phyloP scores from a whole-genome alignment of 2,329 filamentous ascomycete species.

The Epichloe hybrida region DNA sequence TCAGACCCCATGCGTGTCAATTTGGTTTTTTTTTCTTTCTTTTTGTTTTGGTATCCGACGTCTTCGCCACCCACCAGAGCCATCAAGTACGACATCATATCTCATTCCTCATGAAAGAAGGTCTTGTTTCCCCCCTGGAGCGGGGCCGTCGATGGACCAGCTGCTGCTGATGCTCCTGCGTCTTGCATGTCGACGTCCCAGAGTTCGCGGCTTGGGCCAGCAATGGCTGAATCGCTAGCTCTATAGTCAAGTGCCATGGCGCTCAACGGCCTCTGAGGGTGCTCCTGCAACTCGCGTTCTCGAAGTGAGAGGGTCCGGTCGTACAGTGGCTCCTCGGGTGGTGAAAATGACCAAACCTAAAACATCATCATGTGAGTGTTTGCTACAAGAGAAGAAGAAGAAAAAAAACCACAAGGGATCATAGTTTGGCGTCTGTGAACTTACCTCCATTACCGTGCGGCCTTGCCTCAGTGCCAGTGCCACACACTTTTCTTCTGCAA shows the following conservation, averaged over 20 bases:
- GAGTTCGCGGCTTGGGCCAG: constrained; percentile 20
- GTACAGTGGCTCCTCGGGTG: constrained; percentile 55
- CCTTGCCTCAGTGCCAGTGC: constrained; percentile 78
- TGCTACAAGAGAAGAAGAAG: background rate
- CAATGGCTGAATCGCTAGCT: constrained; percentile 15
- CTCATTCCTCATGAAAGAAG: constrained; percentile 37
- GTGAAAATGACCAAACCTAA: constrained; percentile 90
- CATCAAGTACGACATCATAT: background rate
- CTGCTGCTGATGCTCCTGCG: constrained; percentile 40
- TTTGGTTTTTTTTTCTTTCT: background rate
- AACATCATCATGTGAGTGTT: constrained; percentile 5
- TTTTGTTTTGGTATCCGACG: background rate
- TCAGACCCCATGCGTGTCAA: background rate
- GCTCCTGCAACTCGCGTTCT: constrained; percentile 31
- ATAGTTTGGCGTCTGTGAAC: constrained; percentile 15
- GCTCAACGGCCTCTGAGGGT: constrained; percentile 35
- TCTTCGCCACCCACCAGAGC: background rate
- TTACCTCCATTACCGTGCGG: constrained; percentile 94
- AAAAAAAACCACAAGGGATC: background rate
- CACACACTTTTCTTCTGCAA: constrained; percentile 96
- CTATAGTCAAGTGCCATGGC: constrained; percentile 35
- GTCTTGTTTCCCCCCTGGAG: constrained; percentile 28
- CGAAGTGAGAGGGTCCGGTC: constrained; percentile 39
- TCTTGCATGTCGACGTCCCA: constrained; percentile 45
- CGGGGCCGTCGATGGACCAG: constrained; percentile 28